These are phyloP conservation scores for Solanum bulbocastanum DNA, from an alignment of 257 asterid genomes.

Conservation along the genomic window DNA sequence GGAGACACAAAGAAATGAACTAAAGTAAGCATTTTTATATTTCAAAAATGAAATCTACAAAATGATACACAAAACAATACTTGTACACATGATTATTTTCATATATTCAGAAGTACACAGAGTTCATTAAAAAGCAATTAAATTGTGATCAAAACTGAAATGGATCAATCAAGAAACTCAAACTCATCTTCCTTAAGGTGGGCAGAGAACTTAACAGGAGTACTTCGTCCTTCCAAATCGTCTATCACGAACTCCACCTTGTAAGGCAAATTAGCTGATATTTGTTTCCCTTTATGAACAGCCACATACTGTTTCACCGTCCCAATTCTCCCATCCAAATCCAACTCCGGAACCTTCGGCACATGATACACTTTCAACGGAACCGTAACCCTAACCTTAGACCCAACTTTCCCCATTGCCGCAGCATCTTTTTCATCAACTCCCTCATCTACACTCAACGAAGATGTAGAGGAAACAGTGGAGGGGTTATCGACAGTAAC, in stretches of 20 bases:
- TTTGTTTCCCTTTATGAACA: conserved; percentile 54
- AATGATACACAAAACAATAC: neutral
- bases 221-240: conserved; percentile 41
- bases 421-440: conserved; percentile 19
- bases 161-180: conserved; percentile 67
- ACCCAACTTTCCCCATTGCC: conserved; percentile 27
- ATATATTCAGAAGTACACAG: neutral
- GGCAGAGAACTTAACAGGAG: conserved; percentile 58
- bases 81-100: neutral
- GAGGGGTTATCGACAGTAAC: conserved; percentile 11
- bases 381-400: conserved; percentile 56
- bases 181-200: conserved; percentile 94
- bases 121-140: conserved; percentile 2
- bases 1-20: neutral
- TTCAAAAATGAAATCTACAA: neutral
- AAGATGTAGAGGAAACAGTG: conserved; percentile 17
- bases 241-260: conserved; percentile 66
- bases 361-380: conserved; percentile 80
- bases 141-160: neutral
- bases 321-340: conserved; percentile 50
- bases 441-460: conserved; percentile 12
- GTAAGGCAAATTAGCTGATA: conserved; percentile 82
- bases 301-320: conserved; percentile 75
- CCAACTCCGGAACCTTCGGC: conserved; percentile 66
- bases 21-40: neutral